These are phyloP conservation scores for Tricholoma saponaceum DNA, from an alignment of 768 basidiomycete genomes.

Conservation along the genomic window DNA sequence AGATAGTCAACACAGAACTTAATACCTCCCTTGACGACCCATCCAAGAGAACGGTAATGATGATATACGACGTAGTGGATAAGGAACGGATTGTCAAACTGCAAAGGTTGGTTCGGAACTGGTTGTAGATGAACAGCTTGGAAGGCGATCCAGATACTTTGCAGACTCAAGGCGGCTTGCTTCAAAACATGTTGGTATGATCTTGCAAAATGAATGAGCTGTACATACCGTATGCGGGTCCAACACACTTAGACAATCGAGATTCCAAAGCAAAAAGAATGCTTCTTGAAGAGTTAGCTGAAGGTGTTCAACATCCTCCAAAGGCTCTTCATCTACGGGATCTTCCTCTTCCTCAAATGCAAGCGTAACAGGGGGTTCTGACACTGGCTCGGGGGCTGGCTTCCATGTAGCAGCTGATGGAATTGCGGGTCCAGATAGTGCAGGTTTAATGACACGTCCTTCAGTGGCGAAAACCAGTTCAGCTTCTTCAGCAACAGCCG, in stretches of 20 bases:
- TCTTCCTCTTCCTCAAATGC: slow-evolving; percentile 28
- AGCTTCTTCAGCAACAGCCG: slow-evolving; percentile 74
- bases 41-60: slow-evolving; percentile 93
- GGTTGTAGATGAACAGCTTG: slow-evolving; percentile 46
- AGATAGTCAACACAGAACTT: slow-evolving; percentile 98
- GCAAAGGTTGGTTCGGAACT: slow-evolving; percentile 24
- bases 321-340: slow-evolving; percentile 36
- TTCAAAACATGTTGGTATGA: slow-evolving; percentile 21
- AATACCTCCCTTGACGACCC: slow-evolving; percentile 94
- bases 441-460: slow-evolving; percentile 58
- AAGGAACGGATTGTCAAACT: slow-evolving; percentile 90
- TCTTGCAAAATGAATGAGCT: neutral
- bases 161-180: slow-evolving; percentile 51
- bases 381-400: slow-evolving; percentile 28
- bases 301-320: slow-evolving; percentile 82
- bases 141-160: slow-evolving; percentile 62
- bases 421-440: slow-evolving; percentile 57
- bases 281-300: slow-evolving; percentile 89
- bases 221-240: slow-evolving; percentile 60
- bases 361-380: slow-evolving; percentile 17
- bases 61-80: slow-evolving; percentile 89
- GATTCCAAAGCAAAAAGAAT: slow-evolving; percentile 80
- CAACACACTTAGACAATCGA: slow-evolving; percentile 76
- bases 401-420: slow-evolving; percentile 83
- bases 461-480: slow-evolving; percentile 70